Percentiles rank a stretch among this genome's conserved stretches.
Conservation (phyloP, 306 rosid genomes). For the Cyclanthera cordifolia region DNA sequence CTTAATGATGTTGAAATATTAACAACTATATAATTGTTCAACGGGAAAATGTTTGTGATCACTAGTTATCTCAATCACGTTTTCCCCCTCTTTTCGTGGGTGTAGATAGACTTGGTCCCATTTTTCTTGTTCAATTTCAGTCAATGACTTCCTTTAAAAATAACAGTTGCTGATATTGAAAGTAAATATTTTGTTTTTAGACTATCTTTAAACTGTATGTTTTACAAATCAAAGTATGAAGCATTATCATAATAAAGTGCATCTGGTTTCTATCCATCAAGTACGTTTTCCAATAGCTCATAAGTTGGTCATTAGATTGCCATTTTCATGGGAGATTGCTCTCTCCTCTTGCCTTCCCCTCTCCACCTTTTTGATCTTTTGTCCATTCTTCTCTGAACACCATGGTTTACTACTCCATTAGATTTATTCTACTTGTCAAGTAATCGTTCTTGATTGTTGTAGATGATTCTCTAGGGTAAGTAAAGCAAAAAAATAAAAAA, state of each 20-base stretch:
- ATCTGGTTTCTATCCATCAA: background rate
- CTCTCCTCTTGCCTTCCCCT: too few species aligned
- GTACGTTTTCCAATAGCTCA: background rate
- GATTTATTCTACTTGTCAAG: too few species aligned
- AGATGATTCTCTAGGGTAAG: too few species aligned
- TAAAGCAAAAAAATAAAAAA: too few species aligned
- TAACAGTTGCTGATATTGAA: background rate
- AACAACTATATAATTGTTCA: background rate
- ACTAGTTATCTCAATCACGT: background rate
- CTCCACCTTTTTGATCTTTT: too few species aligned
- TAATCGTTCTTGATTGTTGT: too few species aligned
- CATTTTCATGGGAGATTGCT: too few species aligned
- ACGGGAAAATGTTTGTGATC: background rate
- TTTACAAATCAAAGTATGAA: background rate
- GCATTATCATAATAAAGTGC: background rate
- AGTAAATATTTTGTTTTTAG: background rate
- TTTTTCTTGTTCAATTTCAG: slow-evolving; percentile 4
- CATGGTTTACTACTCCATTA: too few species aligned
- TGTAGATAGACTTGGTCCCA: background rate
- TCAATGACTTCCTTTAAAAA: too few species aligned
- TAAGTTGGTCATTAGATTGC: too few species aligned
- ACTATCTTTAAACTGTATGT: background rate
- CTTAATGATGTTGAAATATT: background rate
- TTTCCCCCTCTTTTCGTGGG: background rate
- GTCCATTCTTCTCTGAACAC: too few species aligned